Evolutionary conservation across 371 early-diverging fungal species (phyloP), one percentile per base, ranked within the genome.

Genomic region (Mucor irregularis): DNA sequence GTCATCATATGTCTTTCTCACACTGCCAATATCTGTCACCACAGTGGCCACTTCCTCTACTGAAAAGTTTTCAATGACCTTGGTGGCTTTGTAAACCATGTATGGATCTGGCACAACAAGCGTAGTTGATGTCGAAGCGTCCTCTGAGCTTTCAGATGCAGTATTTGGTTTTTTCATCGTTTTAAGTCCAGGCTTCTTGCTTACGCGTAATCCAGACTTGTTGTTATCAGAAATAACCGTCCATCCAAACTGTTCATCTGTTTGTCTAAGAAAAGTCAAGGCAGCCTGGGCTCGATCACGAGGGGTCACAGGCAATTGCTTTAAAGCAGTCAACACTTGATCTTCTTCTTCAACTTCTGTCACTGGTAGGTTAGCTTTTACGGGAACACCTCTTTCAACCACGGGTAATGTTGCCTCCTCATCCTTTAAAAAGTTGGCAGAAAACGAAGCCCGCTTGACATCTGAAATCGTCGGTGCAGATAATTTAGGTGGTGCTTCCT

Each of bases 1-100:
- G 29, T 76, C 76, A 35, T 82, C 81, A 58, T 73, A 66, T 22
- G 57, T 57, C 11, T 62, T 50, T 22, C 82, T 69, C 1, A 69
- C 30, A 19, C 68, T 61, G 1, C 75, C 75, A 5, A 68, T 64
- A 14, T 78, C 76, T 16, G 73, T 75, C 5, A 84, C 72, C 7
- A 84, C 73, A 1, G 82, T 68, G 0, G 76, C 71, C 16, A 84
- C 71, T 45, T 84, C 84, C 31, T 82, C 84, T 22, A 78, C 37
- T 5, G 84, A 84, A 46, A 78, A 82, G 14, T 76, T 68, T 44
- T 84, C 84, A 33, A 84, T 81, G 10, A 84, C 81, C 42, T 81
- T 82, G 21, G 78, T 68, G 0, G 77, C 83, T 28, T 78, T 76
- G 51, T 80, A 72, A 11, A 81, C 63, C 47, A 77, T 69, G 4